These are phyloP conservation scores for Blastobotrys robertii DNA, from an alignment of 805 yeast species.

Conservation along the genomic window DNA sequence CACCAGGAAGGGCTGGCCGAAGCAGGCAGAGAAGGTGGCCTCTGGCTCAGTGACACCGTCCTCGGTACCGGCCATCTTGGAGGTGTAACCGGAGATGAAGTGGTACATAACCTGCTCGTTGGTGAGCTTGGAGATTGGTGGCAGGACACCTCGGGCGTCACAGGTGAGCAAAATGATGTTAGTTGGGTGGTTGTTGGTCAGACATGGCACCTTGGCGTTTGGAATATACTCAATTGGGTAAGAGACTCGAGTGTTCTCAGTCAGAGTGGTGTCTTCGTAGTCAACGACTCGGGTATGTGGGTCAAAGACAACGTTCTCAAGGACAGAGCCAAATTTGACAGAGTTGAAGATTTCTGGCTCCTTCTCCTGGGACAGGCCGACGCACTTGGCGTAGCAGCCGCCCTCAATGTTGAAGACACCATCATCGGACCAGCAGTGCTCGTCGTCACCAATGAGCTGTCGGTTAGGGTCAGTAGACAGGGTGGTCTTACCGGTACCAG, in stretches of 20 bases:
- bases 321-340: slow-evolving; percentile 85
- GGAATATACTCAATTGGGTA: slow-evolving; percentile 97
- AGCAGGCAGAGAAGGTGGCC: slow-evolving; percentile 96
- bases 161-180: slow-evolving; percentile 89
- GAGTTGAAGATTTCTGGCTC: slow-evolving; percentile 98
- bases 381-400: slow-evolving; percentile 98
- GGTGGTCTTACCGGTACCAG: slow-evolving; percentile 98
- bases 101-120: slow-evolving; percentile 98
- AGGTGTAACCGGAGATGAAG: slow-evolving; percentile 96
- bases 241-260: slow-evolving; percentile 98
- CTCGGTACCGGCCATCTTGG: slow-evolving; percentile 99
- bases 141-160: slow-evolving; percentile 96
- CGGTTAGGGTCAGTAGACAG: slow-evolving; percentile 94
- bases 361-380: slow-evolving; percentile 78
- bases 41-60: slow-evolving; percentile 98
- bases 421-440: slow-evolving; percentile 97
- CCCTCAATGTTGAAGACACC: slow-evolving; percentile 99
- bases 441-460: slow-evolving; percentile 93
- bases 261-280: slow-evolving; percentile 68
- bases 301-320: slow-evolving; percentile 89
- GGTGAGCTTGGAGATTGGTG: slow-evolving; percentile 89
- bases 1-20: slow-evolving; percentile 97
- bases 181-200: slow-evolving; percentile 81
- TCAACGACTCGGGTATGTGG: slow-evolving; percentile 72
- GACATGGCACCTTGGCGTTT: slow-evolving; percentile 91